Conservation (phyloP, 169 alveolate genomes). For the Plasmodium malariae region DNA sequence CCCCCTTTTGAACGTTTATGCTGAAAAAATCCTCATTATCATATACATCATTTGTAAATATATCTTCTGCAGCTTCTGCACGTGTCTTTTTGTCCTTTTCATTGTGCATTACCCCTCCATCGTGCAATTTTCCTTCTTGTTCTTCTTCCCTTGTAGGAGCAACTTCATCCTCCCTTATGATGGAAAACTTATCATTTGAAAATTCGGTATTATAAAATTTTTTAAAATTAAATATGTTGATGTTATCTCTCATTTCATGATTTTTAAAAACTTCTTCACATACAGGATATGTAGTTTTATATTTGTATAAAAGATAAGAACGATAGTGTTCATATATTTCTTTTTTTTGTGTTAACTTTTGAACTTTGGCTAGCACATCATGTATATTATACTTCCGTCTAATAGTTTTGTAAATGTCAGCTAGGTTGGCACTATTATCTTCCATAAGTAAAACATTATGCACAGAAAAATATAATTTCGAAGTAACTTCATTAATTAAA, state of each 20-base stretch:
- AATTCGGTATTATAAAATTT: slow-evolving; percentile 50
- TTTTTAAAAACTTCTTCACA: slow-evolving; percentile 40
- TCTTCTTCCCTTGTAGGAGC: background rate
- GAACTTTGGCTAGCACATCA: slow-evolving; percentile 50
- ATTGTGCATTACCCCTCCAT: no score
- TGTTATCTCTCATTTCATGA: slow-evolving; percentile 41
- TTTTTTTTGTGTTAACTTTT: slow-evolving; percentile 49
- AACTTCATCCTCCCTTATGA: background rate
- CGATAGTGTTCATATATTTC: slow-evolving; percentile 66
- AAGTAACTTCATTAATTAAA: slow-evolving; percentile 54
- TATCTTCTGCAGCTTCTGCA: background rate
- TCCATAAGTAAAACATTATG: slow-evolving; percentile 41
- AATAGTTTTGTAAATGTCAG: slow-evolving; percentile 59
- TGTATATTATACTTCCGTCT: slow-evolving; percentile 66
- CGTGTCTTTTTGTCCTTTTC: background rate
- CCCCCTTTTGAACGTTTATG: slow-evolving; percentile 4
- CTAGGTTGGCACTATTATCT: slow-evolving; percentile 10
- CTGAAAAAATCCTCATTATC: slow-evolving; percentile 27
- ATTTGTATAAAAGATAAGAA: slow-evolving; percentile 46
- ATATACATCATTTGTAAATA: slow-evolving; percentile 21
- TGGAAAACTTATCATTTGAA: slow-evolving; percentile 15
- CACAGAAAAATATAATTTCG: slow-evolving; percentile 54
- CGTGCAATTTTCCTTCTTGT: background rate
- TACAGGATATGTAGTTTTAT: slow-evolving; percentile 51
- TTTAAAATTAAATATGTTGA: slow-evolving; percentile 59